Evolutionary conservation across 2,329 filamentous ascomycete species (phyloP), one percentile per base, ranked within the genome.

Genomic region (Aspergillus pseudotamarii): DNA sequence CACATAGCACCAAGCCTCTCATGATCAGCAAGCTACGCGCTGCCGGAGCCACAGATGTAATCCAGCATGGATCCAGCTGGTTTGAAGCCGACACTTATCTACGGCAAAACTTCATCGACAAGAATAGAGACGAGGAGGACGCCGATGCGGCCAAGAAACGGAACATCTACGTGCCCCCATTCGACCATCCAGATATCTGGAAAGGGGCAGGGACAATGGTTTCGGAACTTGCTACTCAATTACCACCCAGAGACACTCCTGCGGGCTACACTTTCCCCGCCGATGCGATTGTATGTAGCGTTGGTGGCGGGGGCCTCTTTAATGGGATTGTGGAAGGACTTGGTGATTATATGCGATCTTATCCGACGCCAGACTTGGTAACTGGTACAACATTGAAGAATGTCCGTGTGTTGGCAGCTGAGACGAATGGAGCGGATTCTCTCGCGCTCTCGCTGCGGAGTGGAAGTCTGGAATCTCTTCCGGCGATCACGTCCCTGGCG

Each of bases 251-350:
- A 57, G 65, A 64, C 16, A 54, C 30, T 9, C 16, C 50, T 9
- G 45, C 60, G 4, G 38, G 9, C 8, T 43, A 12, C 19, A 51
- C 21, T 1, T 77, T 77, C 41, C 79, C 80, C 2, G 85, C 91
- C 3, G 88, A 93, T 72, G 90, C 83, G 23, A 82, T 96, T n/a
- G 84, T 94, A 54, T 93, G 90, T 76, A 89, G 84, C 61, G 90
- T 93, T 34, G 92, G 92, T 12, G 92, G 92, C 6, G 92, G 92
- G 10, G 91, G 92, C 0, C 78, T 95, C 23, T 84, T 96, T 54
- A 90, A 88, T 71, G 92, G 92, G 4, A 78, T 95, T 59, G 85
- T 91, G 77, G 80, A 87, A 65, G 91, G 89, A 5, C 78, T 93
- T 11, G 82, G 64, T 66, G 58, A 64, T 45, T 61, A 71, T 60